Evolutionary conservation across 1,139 yeast genomes (phyloP), one percentile per base, ranked within the genome.

Genomic region (Hemisphaericaspora xylofermentans): DNA sequence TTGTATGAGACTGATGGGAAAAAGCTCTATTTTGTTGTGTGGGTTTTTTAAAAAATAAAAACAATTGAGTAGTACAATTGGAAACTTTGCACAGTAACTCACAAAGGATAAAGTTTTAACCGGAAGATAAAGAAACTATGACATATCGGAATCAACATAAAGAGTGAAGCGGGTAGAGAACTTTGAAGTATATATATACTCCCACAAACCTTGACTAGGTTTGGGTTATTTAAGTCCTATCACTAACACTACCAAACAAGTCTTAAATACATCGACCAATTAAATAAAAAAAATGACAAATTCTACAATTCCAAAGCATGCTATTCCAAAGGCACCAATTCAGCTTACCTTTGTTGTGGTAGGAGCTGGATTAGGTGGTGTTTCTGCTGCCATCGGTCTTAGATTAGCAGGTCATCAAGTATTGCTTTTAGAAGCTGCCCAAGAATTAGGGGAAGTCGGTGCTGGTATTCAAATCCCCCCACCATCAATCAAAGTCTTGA

Each of bases 351-450:
- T 40, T 29, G 32, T 43, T 22, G 22, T 44, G 16, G 48, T 38
- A n/a, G 72, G 72, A 13, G 73, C 69, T 5, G 73, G 73, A 7
- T 56, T 67, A 16, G 72, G 71, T 25, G 71, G 71, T 9, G 53
- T 66, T 35, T 56, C 69, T 3, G 60, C 68, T 4, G 66, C 68
- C 15, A 54, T 67, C 16, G 65, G 66, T 3, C 47, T 67, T 38
- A 51, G 53, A 30, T 45, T 55, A 39, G 56, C 56, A 10, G 72
- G 71, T 18, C 71, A 67, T 46, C 48, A 52, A 27, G 72, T 66
- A 10, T 52, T 49, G 12, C 51, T 66, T 14, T 54, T 62, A 28
- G 72, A 66, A 48, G 54, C 61, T 29, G 63, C 68, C 18, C 49
- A 51, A 30, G 52, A 47, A 33, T 51, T 63, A n/a, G 63, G 62